These are phyloP conservation scores for Paracoccidioides brasiliensis DNA, from an alignment of 2,329 filamentous ascomycete genomes.

Conservation along the genomic window DNA sequence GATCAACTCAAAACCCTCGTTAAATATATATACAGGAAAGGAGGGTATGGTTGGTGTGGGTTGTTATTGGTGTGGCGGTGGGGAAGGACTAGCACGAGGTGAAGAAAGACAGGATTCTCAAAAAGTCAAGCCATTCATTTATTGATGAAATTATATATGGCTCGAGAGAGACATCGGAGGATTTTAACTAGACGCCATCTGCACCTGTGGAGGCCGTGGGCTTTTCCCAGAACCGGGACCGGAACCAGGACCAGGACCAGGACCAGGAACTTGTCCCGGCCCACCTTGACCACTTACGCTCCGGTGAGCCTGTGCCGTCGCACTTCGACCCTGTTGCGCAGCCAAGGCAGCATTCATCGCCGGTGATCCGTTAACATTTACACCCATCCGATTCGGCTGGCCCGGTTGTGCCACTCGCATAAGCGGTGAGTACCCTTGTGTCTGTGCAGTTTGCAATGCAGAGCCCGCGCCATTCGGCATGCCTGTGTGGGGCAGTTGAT, in stretches of 20 bases:
- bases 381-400: slow-evolving; percentile 28
- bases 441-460: slow-evolving; percentile 33
- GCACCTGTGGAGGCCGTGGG: slow-evolving; percentile 29
- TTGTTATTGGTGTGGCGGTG: neutral
- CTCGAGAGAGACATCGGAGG: too few relatives aligned
- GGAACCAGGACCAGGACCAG: slow-evolving; percentile 5
- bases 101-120: neutral
- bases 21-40: neutral
- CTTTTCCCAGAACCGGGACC: slow-evolving; percentile 25
- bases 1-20: neutral
- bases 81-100: neutral
- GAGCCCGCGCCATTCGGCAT: slow-evolving; percentile 23
- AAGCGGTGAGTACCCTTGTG: slow-evolving; percentile 41
- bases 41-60: neutral
- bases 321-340: slow-evolving; percentile 31
- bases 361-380: slow-evolving; percentile 29
- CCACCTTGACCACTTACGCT: slow-evolving; percentile 31
- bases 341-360: slow-evolving; percentile 33
- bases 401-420: slow-evolving; percentile 38
- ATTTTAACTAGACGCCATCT: slow-evolving; percentile 25
- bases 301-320: slow-evolving; percentile 35
- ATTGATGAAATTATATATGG: too few relatives aligned
- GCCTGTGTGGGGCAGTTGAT: slow-evolving; percentile 14
- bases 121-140: neutral
- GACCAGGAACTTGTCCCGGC: slow-evolving; percentile 9